These are phyloP conservation scores for Atkinsonella texensis DNA, from an alignment of 2,329 filamentous ascomycete species.

Conservation along the genomic window DNA sequence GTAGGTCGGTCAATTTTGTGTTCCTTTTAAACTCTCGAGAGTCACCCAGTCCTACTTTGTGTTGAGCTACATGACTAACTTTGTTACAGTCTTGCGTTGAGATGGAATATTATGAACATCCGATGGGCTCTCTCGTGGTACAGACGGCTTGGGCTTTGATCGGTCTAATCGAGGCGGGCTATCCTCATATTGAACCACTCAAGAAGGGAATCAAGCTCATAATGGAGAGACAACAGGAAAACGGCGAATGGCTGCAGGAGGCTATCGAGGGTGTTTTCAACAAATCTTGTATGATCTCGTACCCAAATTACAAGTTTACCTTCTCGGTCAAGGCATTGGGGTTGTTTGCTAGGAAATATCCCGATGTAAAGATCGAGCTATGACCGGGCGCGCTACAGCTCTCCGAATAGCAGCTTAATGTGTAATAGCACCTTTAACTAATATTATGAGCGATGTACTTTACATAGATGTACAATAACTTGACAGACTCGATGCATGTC, in stretches of 20 bases:
- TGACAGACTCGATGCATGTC: too few relatives aligned
- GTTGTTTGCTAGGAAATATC: slow-evolving; percentile 67
- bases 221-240: slow-evolving; percentile 71
- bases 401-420: neutral
- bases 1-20: slow-evolving; percentile 19
- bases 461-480: neutral
- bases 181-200: slow-evolving; percentile 61
- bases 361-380: slow-evolving; percentile 42
- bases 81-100: slow-evolving; percentile 56
- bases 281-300: slow-evolving; percentile 98
- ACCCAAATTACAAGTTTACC: slow-evolving; percentile 97
- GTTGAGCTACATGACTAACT: slow-evolving; percentile 8
- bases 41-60: too few relatives aligned
- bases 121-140: slow-evolving; percentile 71
- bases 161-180: slow-evolving; percentile 70
- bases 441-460: neutral
- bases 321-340: slow-evolving; percentile 91
- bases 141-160: slow-evolving; percentile 89
- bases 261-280: slow-evolving; percentile 98
- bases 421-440: neutral
- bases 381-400: neutral
- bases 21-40: too few relatives aligned
- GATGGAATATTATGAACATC: slow-evolving; percentile 62
- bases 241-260: slow-evolving; percentile 93
- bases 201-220: slow-evolving; percentile 66